Base-by-base conservation (phyloP, 2,329 filamentous ascomycete genomes). In the Ophiostoma himal-ulmi region DNA sequence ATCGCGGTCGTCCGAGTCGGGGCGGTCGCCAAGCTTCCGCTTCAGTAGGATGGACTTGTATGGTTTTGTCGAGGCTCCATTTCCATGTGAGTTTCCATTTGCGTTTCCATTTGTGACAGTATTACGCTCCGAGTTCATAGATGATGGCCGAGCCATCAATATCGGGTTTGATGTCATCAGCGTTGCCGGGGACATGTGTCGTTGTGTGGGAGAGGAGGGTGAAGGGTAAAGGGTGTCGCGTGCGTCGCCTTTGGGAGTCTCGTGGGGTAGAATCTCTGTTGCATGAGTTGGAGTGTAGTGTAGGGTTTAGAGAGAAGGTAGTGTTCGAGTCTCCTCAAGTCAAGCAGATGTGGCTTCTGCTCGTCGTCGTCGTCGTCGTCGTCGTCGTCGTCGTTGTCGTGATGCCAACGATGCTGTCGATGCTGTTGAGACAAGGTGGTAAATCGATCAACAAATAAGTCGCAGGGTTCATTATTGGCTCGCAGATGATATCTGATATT, bases 41-140 rank as follows among this genome's bases (percentile, higher is more conserved):
- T 73, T 73, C 54, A 67, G 70, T 36, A 73, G 68, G 20, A 73
- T 74, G 14, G 73, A 73, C 62, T 73, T 74, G 65, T 72, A 70
- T 5, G 70, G 62, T 41, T 65, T 67, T 67, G 65, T 17, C 20
- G 62, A 7, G 34, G 20, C n/a, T 22, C 34, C 62, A n/a, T 37
- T 39, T 65, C 11, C 20, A 5, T 30, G n/a, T n/a, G 52, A n/a
- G 52, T 10, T 26, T 26, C n/a, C 8, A 22, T 26, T 65, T 14
- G 14, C 17, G 62, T 20, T 65, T 20, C 20, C 44, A 20, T 39
- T 68, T 37, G 34, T 39, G 10, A 26, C 5, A 20, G n/a, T 48
- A 6, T 48, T 48, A 20, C 44, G 44, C 44, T 54, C 48, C 20
- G 69, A 26, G 10, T 41, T n/a, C 20, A 41, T 36, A 37, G 57